phyloP scores from a whole-genome alignment of 805 yeast species.

The Brettanomyces anomalus region DNA sequence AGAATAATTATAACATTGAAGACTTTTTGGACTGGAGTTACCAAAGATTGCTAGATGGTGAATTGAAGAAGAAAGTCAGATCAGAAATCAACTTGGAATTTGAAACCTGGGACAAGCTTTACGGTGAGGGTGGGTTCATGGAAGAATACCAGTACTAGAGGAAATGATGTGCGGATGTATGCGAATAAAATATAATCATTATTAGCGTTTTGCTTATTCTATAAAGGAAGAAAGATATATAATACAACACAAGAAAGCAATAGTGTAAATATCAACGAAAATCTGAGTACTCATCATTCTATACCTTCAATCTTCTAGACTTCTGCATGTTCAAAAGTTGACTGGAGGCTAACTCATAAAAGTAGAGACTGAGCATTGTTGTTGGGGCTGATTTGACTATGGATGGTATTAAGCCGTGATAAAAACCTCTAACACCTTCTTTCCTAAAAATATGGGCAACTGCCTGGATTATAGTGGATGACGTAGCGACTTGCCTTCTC shows the following conservation, averaged over 20 bases:
- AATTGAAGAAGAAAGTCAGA: constrained; percentile 53
- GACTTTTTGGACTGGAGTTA: constrained; percentile 93
- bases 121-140: constrained; percentile 23
- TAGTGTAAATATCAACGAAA: not conserved
- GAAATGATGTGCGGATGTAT: constrained; percentile 5
- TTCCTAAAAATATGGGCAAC: constrained; percentile 31
- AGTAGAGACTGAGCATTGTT: constrained; percentile 30
- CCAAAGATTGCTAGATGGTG: constrained; percentile 52
- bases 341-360: constrained; percentile 23
- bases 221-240: not conserved
- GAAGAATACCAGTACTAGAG: constrained; percentile 9
- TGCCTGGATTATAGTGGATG: constrained; percentile 16
- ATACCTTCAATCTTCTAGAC: not conserved
- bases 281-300: not conserved
- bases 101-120: constrained; percentile 39
- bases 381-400: constrained; percentile 76
- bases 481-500: constrained; percentile 52
- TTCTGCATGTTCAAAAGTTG: constrained; percentile 8
- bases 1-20: constrained; percentile 80
- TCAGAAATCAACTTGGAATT: constrained; percentile 73
- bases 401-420: constrained; percentile 67
- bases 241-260: too few relatives aligned
- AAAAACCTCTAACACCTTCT: constrained; percentile 64
- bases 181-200: not conserved
- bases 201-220: not conserved